Base-by-base conservation (phyloP, 2,329 filamentous ascomycete species). In the Lasiodiplodia theobromae region DNA sequence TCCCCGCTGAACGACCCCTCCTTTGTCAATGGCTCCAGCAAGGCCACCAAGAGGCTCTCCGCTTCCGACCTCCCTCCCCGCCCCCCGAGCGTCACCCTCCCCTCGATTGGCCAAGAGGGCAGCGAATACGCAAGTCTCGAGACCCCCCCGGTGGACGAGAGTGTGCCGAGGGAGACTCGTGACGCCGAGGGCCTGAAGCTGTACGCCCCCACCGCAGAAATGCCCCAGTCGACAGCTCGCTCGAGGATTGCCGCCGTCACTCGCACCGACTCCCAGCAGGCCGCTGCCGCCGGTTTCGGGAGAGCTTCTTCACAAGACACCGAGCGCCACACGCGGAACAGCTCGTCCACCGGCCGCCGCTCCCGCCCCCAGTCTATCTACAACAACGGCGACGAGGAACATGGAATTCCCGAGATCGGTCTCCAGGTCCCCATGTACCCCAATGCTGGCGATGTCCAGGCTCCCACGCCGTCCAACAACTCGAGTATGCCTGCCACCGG, bases 401-500 rank as follows among this genome's bases (percentile, higher is more conserved):
- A 94, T 67, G 95, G 94, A 25, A 97, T 97, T 74, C 94, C 94
- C 2, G 92, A 96, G 77, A 96, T 97, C 73, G 95, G 95, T 58
- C 89, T 92, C 75, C 91, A 94, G 76, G 95, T 99, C 49, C 96
- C 96, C 62, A 96, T 99, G 92, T 91, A 96, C 77, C 92, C 91
- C 66, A 89, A 96, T 77, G 92, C 96, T 53, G 96, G 96, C 70
- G 95, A 98, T 77, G 96, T 98, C 11, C 96, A 99, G 82, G 96
- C 96, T 16, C 96, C 96, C 2, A 96, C 94, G 2, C 94, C 94
- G 1, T 87, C 89, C 2, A 91, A 90, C 10, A 83, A 80, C 73
- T 79, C 64, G 75, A 78, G 58, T 76, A 78, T 78, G 71, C 78
- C 58, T 77, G 71, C 78, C 51, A 74, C 81, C 44, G 83, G 83